Evolutionary conservation across 805 yeast species (phyloP), one percentile per base, ranked within the genome.

Genomic region (Lachancea sp.): DNA sequence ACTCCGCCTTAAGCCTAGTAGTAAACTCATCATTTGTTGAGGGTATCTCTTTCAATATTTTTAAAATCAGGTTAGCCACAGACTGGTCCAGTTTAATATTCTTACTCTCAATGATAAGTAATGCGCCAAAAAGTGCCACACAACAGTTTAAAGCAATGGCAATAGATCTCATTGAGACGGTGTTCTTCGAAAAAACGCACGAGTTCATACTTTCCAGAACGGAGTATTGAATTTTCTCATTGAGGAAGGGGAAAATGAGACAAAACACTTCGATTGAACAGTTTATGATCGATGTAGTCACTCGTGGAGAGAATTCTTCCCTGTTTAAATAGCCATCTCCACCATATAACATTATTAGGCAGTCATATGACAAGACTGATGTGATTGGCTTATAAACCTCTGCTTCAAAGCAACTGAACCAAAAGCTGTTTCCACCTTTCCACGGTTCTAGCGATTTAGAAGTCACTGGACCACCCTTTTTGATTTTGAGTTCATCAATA

Each of bases 201-300:
- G 80, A 67, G 48, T 88, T 72, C 46, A 92, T 61, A 40, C 80
- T 84, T 52, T 90, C 97, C 16, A 92, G 61, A n/a, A 92, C 69
- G 1, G 97, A 87, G 43, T 82, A 80, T 54, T 90, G 97, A 39
- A 92, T 83, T 46, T 86, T 84, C 4, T 76, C 63, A 6, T 89
- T 77, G 49, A 90, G 72, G 43, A 70, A 67, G 0, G 94, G 85
- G 48, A 90, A 82, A 1, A 83, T 69, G 7, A 72, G 55, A 4
- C 84, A 77, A 55, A 88, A 85, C 1, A 89, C 68, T 45, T 82
- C 87, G 53, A 90, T 78, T 0, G 96, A 80, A 2, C 74, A 56
- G 61, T 90, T 96, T n/a, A 87, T 72, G 2, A 84, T 62, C 37
- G 77, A 65, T 0, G 77, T 74, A 2, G 69, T 65, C 3, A 64